A percentile compares a stretch with the other conserved stretches of the same genome.
phyloP scores from a whole-genome alignment of 768 basidiomycete species.

The Vararia minispora region DNA sequence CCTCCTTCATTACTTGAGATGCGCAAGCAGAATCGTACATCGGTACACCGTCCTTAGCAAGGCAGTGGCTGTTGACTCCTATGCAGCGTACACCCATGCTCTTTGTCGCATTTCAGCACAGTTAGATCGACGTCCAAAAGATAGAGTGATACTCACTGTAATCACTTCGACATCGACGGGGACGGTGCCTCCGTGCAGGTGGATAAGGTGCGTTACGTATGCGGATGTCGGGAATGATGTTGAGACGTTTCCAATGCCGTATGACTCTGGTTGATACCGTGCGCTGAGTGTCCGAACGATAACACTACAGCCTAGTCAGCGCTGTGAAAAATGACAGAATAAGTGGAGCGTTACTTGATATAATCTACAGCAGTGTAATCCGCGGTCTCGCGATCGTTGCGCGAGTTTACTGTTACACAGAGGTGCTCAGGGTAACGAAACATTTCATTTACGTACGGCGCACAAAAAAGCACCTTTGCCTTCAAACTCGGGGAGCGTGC shows the following conservation, averaged over 20 bases:
- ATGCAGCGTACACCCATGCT: slow-evolving; percentile 49
- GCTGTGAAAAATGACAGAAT: slow-evolving; percentile 4
- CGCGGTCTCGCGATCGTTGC: slow-evolving; percentile 85
- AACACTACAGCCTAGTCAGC: slow-evolving; percentile 30
- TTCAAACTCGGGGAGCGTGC: slow-evolving; percentile 59
- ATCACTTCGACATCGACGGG: slow-evolving; percentile 49
- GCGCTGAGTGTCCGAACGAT: slow-evolving; percentile 62
- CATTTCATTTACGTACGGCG: slow-evolving; percentile 20
- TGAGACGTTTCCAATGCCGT: slow-evolving; percentile 47
- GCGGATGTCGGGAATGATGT: slow-evolving; percentile 66
- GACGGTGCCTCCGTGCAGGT: slow-evolving; percentile 54
- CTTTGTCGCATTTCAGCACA: slow-evolving; percentile 21
- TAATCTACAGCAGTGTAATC: slow-evolving; percentile 81
- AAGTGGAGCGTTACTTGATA: slow-evolving; percentile 39
- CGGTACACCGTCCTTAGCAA: slow-evolving; percentile 19
- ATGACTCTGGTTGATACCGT: slow-evolving; percentile 37
- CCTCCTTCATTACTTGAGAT: slow-evolving; percentile 28
- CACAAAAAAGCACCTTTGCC: slow-evolving; percentile 80
- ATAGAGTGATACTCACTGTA: slow-evolving; percentile 34
- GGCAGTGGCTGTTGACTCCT: slow-evolving; percentile 27
- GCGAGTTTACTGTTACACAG: slow-evolving; percentile 55
- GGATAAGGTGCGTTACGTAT: slow-evolving; percentile 79
- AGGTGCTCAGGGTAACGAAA: not conserved
- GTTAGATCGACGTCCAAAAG: not conserved
- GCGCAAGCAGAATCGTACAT: slow-evolving; percentile 38